A percentile compares a stretch with the other conserved stretches of the same genome.
Conservation (phyloP, 495 filamentous ascomycete species). For the Usnea hakonensis region DNA sequence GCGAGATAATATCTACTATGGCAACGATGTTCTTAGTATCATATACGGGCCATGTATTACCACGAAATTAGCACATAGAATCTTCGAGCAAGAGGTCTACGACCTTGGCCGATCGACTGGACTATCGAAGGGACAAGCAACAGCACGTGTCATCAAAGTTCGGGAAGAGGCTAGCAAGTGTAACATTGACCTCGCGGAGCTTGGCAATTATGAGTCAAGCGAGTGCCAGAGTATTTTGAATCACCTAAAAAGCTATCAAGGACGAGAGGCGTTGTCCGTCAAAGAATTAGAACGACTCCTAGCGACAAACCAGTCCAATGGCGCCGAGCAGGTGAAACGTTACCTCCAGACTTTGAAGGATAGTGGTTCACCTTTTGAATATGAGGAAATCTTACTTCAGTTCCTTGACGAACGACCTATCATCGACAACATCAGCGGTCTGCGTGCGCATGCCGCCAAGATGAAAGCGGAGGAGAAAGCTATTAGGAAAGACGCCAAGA, state of each 20-base stretch:
- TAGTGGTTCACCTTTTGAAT: not conserved
- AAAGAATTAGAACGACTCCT: not conserved
- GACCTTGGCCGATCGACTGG: conserved; percentile 20
- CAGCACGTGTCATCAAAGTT: conserved; percentile 3
- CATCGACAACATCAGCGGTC: not conserved
- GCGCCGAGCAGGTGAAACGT: not conserved
- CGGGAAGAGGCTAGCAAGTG: conserved; percentile 2
- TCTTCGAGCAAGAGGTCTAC: conserved; percentile 25
- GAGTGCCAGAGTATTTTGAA: not conserved
- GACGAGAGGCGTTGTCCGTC: too few species aligned
- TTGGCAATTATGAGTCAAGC: not conserved
- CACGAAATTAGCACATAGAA: conserved; percentile 9
- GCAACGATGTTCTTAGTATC: too few species aligned
- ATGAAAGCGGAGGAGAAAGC: not conserved
- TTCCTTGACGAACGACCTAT: not conserved
- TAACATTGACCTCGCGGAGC: conserved; percentile 8
- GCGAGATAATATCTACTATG: too few species aligned
- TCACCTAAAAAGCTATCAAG: too few species aligned
- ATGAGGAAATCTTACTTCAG: not conserved
- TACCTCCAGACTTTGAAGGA: not conserved
- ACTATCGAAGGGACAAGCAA: conserved; percentile 9
- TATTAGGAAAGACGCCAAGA: not conserved
- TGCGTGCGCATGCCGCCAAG: not conserved
- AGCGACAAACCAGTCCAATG: not conserved
- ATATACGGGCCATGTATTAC: too few species aligned